Base-by-base conservation (phyloP, 2,329 filamentous ascomycete genomes). In the Xylaria sp. region DNA sequence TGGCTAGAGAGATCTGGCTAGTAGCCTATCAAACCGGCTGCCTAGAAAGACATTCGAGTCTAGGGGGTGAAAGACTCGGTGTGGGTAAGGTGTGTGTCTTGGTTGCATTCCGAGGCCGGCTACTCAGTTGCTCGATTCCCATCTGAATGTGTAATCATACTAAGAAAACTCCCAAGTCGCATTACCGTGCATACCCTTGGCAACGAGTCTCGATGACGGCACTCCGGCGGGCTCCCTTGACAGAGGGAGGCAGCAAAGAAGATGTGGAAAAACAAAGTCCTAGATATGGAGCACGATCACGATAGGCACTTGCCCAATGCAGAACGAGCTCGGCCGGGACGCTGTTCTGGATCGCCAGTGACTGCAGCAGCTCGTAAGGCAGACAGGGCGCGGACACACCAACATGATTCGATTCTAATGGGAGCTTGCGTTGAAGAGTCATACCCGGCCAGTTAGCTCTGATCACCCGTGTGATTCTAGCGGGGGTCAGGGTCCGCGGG, bases 251-350 rank as follows among this genome's bases (percentile, higher is more conserved):
- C 54, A 63, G 65, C 60, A 39, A 62, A 43, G 18, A 18, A 68
- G 20, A 68, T 54, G 68, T 70, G 57, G 51, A 68, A 68, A 68
- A 65, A 70, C 55, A 23, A 48, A 62, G 68, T 67, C 68, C 64
- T 64, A 70, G 60, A 68, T 56, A 39, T 62, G 56, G 59, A 56
- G 60, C 43, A 48, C 4, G 39, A 39, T 64, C 36, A 20, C 1
- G 52, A 33, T 48, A 49, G 28, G 39, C 23, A 60, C 15, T 62
- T 66, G 18, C 51, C 58, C 33, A 23, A 66, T 51, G 60, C 39
- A 60, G 66, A 57, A 52, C 23, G 33, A 36, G n/a, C 31, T 51
- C 46, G 33, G 55, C 55, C 23, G 28, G 36, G 41, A 31, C 63
- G 25, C 39, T 12, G 57, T 23, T 66, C 51, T 63, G 49, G 64